phyloP scores from a whole-genome alignment of 345 rosid species.

The Citrus glauca region DNA sequence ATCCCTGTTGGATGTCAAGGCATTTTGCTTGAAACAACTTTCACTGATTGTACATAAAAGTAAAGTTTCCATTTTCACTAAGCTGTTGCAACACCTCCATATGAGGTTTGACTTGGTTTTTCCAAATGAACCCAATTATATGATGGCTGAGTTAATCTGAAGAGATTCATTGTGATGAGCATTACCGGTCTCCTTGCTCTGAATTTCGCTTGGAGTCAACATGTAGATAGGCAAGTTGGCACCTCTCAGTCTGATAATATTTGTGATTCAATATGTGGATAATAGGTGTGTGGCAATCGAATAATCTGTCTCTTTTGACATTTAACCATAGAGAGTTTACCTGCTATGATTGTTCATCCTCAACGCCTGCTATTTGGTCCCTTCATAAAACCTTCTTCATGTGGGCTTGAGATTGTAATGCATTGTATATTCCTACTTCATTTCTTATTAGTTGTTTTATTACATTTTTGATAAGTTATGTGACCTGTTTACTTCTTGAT shows the following conservation, averaged over 20 bases:
- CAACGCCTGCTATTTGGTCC: neutral
- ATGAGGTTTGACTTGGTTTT: neutral
- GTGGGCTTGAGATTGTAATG: neutral
- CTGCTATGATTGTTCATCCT: neutral
- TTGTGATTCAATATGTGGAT: neutral
- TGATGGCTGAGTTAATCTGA: neutral
- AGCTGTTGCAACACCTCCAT: neutral
- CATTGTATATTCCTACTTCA: neutral
- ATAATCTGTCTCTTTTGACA: neutral
- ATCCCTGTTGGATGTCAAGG: neutral
- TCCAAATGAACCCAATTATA: neutral
- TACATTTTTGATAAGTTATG: neutral
- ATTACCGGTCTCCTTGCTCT: neutral
- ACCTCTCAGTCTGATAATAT: neutral
- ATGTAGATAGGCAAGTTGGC: neutral
- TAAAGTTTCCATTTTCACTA: neutral
- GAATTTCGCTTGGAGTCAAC: neutral
- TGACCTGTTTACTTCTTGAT: neutral
- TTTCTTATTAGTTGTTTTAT: neutral
- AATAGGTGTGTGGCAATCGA: neutral
- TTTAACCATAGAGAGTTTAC: neutral
- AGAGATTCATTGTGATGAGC: neutral
- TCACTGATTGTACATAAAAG: neutral
- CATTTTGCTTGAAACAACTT: neutral
- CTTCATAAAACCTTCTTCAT: neutral